Base-by-base conservation (phyloP, 495 filamentous ascomycete genomes). In the Penicillium roqueforti region DNA sequence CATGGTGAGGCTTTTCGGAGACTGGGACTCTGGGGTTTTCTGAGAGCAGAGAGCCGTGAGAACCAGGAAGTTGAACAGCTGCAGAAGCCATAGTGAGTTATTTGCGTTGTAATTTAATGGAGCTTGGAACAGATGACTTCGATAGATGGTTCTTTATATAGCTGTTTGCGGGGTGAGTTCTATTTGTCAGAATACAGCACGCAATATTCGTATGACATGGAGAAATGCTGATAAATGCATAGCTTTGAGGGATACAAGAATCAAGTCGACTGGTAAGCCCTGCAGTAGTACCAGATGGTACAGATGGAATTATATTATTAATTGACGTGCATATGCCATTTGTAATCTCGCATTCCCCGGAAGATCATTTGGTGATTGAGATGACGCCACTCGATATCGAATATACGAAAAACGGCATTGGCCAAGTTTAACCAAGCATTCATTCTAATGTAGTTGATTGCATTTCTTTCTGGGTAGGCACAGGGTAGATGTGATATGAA, bases 1-100 rank as follows among this genome's bases (percentile, higher is more conserved):
- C 81, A 59, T 85, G 67, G 34, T 70, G 70, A 4, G 69, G 69
- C 11, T 65, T 68, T 3, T 68, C 59, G 1, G 57, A 36, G 14
- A 60, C 26, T 4, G 57, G 52, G 0, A 55, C 52, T 16, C 43
- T 14, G 14, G 58, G 46, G 11, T 66, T 59, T 28, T 67, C 40
- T 13, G 55, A 53, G 4, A 56, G 59, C 36, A 59, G 47, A 16
- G 60, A 16, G 9, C 43, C 53, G 8, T 58, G 53, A 14, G 49
- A 45, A 31, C 43, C 14, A 6, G 66, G 59, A 5, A 61, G 32
- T 53, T 77, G 72, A 49, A 80, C 73, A 56, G 71, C 68, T 44
- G 74, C 73, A 11, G 76, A 68, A 3, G 70, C 65, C 70, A 73
- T 73, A 20, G 20, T 55, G 26, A 1, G n/a, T 31, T 36, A 3